A percentile compares a stretch with the other conserved stretches of the same genome.
These are phyloP conservation scores for Spergularia bocconei DNA, from an alignment of 148 eudicot genomes.

Conservation along the genomic window DNA sequence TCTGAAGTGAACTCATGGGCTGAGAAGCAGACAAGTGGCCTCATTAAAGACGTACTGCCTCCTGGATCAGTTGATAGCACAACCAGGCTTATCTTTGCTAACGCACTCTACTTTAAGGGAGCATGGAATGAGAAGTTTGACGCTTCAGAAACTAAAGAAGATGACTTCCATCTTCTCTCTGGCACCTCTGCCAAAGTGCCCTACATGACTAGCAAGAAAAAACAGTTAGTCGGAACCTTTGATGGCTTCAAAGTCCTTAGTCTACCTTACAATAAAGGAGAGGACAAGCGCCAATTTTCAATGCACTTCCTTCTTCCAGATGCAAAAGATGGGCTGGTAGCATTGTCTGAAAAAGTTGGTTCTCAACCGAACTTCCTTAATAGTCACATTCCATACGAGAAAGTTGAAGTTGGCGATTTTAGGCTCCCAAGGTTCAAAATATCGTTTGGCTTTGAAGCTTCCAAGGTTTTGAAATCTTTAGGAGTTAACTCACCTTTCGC, in stretches of 20 bases:
- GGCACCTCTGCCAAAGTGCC: slow-evolving; percentile 65
- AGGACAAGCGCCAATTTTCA: slow-evolving; percentile 70
- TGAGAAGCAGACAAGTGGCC: slow-evolving; percentile 75
- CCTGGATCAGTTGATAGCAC: slow-evolving; percentile 56
- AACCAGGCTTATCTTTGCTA: slow-evolving; percentile 76
- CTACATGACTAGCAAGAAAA: slow-evolving; percentile 85
- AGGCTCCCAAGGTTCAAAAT: slow-evolving; percentile 70
- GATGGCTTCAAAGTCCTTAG: slow-evolving; percentile 73
- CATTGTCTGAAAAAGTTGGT: slow-evolving; percentile 47
- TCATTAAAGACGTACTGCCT: slow-evolving; percentile 78
- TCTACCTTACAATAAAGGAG: slow-evolving; percentile 66
- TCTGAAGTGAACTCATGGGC: slow-evolving; percentile 78
- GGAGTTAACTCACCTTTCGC: slow-evolving; percentile 62
- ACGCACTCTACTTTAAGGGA: slow-evolving; percentile 86
- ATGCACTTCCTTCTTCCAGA: slow-evolving; percentile 82
- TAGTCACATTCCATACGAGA: slow-evolving; percentile 40
- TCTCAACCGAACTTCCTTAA: slow-evolving; percentile 61
- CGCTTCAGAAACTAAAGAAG: slow-evolving; percentile 51
- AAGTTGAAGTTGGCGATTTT: slow-evolving; percentile 61
- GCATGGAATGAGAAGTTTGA: slow-evolving; percentile 77
- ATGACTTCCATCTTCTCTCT: slow-evolving; percentile 61
- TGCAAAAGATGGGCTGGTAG: slow-evolving; percentile 58
- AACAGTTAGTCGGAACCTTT: slow-evolving; percentile 41
- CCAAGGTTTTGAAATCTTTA: slow-evolving; percentile 52
- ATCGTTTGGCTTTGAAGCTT: slow-evolving; percentile 75